Base-by-base conservation (phyloP, 2,329 filamentous ascomycete species). In the Verticillium alfalfae region DNA sequence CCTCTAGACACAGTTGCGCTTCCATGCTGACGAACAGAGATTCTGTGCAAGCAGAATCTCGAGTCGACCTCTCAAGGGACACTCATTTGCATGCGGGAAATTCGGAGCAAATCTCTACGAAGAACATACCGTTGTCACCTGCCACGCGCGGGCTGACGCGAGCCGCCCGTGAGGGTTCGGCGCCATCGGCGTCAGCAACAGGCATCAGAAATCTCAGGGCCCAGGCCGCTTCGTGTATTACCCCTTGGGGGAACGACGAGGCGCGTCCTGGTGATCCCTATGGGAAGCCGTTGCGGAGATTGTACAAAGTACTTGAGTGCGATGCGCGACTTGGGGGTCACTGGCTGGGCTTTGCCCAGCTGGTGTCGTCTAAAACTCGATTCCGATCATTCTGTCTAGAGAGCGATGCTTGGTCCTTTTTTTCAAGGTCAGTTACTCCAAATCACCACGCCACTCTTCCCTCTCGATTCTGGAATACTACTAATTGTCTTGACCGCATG, bases 241-340 rank as follows among this genome's bases (percentile, higher is more conserved):
- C 62, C 55, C 45, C 54, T 61, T 41, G 52, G 59, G 73, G 74
- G 71, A 73, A 75, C 71, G 70, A 70, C 64, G 70, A 61, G 63
- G 61, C 36, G 56, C 39, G 66, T 65, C 64, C 64, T 63, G 72
- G 68, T 72, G 73, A 76, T 83, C 81, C 87, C 90, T 91, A 88
- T 95, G 91, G 91, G 90, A 90, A 91, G 91, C 87, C 88, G 84
- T 90, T 93, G 91, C 90, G 91, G 90, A 94, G 91, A 93, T 94
- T 88, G 91, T 93, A 85, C 80, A 75, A 73, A 87, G 88, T 87
- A 92, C 91, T 93, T 92, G 83, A 95, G 92, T 94, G 89, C 92
- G 92, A 95, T 95, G 92, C 90, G 91, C 90, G 85, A 91, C 91
- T 87, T 93, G 81, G 82, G 78, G 73, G 70, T 70, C 66, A 66